A percentile compares a stretch with the other conserved stretches of the same genome.
phyloP scores from a whole-genome alignment of 768 basidiomycete genomes.

The Leccinum pellstonianum region DNA sequence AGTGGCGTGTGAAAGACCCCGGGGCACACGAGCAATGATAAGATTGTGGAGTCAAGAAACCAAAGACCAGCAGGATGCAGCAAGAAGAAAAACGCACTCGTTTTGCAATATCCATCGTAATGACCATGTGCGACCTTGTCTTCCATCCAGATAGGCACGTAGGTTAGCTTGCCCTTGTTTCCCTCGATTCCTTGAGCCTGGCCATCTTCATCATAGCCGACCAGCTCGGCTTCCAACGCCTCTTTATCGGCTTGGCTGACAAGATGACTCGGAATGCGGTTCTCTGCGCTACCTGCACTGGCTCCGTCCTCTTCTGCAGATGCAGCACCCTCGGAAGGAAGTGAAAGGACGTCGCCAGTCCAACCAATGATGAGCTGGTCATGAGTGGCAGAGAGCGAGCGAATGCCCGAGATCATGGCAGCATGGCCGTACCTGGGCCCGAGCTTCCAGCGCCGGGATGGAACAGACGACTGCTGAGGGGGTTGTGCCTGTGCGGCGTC shows the following conservation, averaged over 20 bases:
- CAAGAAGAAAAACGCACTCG: constrained; percentile 57
- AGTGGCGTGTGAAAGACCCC: background rate
- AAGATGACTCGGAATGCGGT: constrained; percentile 45
- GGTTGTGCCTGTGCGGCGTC: constrained; percentile 4
- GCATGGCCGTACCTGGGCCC: constrained; percentile 85
- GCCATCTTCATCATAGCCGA: constrained; percentile 44
- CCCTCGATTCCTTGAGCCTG: constrained; percentile 47
- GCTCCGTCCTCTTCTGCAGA: constrained; percentile 27
- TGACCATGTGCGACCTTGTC: constrained; percentile 89
- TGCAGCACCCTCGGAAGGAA: constrained; percentile 31
- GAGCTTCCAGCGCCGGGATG: constrained; percentile 63
- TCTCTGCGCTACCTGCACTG: constrained; percentile 19
- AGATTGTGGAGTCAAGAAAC: background rate
- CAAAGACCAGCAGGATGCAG: background rate
- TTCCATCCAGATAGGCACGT: constrained; percentile 89
- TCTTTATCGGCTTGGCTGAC: constrained; percentile 63
- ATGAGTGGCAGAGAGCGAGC: constrained; percentile 76
- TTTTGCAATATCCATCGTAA: constrained; percentile 98
- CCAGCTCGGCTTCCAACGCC: constrained; percentile 64
- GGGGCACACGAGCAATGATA: constrained; percentile 5
- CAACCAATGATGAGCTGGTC: constrained; percentile 93
- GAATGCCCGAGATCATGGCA: constrained; percentile 96
- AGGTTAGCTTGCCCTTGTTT: constrained; percentile 56
- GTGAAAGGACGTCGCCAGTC: constrained; percentile 83
- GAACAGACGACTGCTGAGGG: constrained; percentile 12